A percentile compares a stretch with the other conserved stretches of the same genome.
Evolutionary conservation across 371 early-diverging fungal species (phyloP).

Genomic region (Mortierella sp.): DNA sequence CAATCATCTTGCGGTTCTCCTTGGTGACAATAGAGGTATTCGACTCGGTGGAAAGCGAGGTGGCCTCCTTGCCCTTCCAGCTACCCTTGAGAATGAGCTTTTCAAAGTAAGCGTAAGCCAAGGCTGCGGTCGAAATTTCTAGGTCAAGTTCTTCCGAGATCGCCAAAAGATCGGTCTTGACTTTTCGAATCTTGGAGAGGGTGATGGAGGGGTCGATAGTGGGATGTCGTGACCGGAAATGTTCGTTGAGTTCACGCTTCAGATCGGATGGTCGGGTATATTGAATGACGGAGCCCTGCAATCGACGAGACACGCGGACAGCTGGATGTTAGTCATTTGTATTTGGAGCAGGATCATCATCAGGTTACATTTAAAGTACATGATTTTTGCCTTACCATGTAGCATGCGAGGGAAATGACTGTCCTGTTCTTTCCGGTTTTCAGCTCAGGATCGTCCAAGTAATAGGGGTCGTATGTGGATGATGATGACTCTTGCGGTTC

Average conservation of each 20-base stretch:
- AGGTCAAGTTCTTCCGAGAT: constrained; percentile 71
- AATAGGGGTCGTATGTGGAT: constrained; percentile 67
- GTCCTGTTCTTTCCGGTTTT: constrained; percentile 73
- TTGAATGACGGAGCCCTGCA: constrained; percentile 76
- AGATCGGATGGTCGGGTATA: constrained; percentile 72
- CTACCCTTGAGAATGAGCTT: constrained; percentile 84
- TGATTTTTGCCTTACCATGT: constrained; percentile 60
- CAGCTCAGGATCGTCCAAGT: constrained; percentile 76
- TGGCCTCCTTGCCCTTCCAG: constrained; percentile 51
- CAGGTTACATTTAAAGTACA: too few species aligned
- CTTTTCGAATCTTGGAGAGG: constrained; percentile 81
- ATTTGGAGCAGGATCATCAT: background rate
- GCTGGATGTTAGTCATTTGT: background rate
- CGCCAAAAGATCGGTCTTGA: constrained; percentile 77
- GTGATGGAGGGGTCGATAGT: constrained; percentile 80
- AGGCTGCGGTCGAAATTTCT: constrained; percentile 92
- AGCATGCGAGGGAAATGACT: constrained; percentile 72
- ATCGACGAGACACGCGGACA: background rate
- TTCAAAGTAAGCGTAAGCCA: constrained; percentile 93
- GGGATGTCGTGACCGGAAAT: constrained; percentile 83
- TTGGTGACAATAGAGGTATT: constrained; percentile 72
- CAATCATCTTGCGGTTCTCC: constrained; percentile 84
- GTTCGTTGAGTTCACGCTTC: constrained; percentile 81
- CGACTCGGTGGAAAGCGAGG: constrained; percentile 61
- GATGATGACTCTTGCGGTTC: constrained; percentile 46